Evolutionary conservation across 2,329 filamentous ascomycete species (phyloP).

Genomic region (Fusarium humuli): DNA sequence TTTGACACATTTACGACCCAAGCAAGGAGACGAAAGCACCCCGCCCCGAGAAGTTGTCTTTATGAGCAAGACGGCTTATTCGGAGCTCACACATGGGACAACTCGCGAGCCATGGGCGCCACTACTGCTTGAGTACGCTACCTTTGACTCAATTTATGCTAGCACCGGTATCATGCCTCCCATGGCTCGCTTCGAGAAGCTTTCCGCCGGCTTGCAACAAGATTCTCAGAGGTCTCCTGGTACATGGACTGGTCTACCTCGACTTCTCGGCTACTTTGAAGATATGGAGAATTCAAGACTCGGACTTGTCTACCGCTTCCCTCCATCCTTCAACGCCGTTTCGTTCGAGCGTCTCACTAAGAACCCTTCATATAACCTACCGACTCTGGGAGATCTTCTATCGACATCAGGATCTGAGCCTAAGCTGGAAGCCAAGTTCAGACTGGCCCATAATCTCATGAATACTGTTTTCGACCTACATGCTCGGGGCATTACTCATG

Average conservation of each 20-base stretch:
- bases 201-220: conserved; percentile 68
- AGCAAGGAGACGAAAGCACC: conserved; percentile 52
- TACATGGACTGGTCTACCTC: conserved; percentile 71
- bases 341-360: conserved; percentile 64
- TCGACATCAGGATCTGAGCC: conserved; percentile 67
- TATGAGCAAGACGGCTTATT: conserved; percentile 64
- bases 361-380: conserved; percentile 62
- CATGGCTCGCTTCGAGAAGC: conserved; percentile 72
- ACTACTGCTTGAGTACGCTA: conserved; percentile 78
- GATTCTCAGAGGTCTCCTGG: conserved; percentile 63
- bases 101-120: conserved; percentile 62
- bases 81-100: conserved; percentile 58
- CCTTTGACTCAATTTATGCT: conserved; percentile 71
- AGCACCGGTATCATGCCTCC: conserved; percentile 72
- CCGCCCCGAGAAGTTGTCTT: conserved; percentile 60
- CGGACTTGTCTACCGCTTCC: conserved; percentile 80
- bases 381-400: conserved; percentile 67
- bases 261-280: conserved; percentile 78
- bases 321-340: conserved; percentile 70
- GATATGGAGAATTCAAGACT: conserved; percentile 76
- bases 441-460: conserved; percentile 77
- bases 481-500: conserved; percentile 74
- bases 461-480: conserved; percentile 81
- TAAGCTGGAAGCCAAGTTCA: conserved; percentile 79
- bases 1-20: conserved; percentile 61